Base-by-base conservation (phyloP, 2,329 filamentous ascomycete species). In the Colletotrichum sublineola region DNA sequence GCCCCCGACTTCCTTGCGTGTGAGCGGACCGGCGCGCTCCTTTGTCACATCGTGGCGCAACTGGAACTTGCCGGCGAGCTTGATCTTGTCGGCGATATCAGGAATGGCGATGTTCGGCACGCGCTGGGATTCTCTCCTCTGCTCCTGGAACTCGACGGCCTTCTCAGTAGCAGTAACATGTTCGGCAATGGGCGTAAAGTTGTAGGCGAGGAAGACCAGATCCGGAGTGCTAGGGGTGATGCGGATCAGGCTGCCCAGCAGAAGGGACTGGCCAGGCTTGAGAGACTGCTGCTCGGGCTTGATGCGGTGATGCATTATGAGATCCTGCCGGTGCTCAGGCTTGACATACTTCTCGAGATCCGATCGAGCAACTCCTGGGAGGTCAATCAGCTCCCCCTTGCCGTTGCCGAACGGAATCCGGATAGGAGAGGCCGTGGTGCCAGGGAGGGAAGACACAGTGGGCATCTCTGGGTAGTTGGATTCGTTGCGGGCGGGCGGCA, bases 341-440 rank as follows among this genome's bases (percentile, higher is more conserved):
- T 88, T 84, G 60, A 98, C 92, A 78, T 93, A 91, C 0, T 89
- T 82, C 60, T 94, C 92, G 8, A 98, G 85, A 20, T 91, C 88
- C 36, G 90, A 92, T 57, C 96, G 91, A 11, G 91, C 89, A 44
- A 99, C 85, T 0, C 96, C 96, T 0, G 96, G 96, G 18, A 99
- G 87, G 79, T 99, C 96, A 77, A 99, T 94, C 44, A 99, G 86
- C 81, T 99, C 97, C 68, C 96, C 96, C 77, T 90, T 93, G 33
- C 93, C 93, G 72, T 90, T 90, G 57, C 95, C 95, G 79, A 96
- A 99, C 0, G 95, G 94, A 24, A 98, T 90, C 38, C 96, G 92
- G 76, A 99, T 98, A 0, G 96, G 96, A 0, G 95, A 97, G 2
- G 95, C 96, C 1, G 96, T 99, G 0, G 96, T 99, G 12, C 97